Evolutionary conservation across 2,329 filamentous ascomycete genomes (phyloP).

Genomic region (Pseudogymnoascus sp.): DNA sequence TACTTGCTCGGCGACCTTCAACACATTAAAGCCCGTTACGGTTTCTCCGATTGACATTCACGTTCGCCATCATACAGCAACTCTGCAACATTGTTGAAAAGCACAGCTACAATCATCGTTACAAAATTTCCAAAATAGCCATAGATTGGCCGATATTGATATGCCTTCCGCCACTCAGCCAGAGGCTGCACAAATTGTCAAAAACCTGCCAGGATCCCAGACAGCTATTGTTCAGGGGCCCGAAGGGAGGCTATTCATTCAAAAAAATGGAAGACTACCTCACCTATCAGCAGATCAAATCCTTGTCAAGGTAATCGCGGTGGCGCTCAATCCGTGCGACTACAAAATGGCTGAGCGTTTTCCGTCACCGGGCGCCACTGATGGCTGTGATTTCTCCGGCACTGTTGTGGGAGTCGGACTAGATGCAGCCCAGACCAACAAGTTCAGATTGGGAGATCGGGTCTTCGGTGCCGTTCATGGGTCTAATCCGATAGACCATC

Average conservation of each 20-base stretch:
- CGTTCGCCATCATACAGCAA: not conserved
- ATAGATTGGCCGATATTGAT: not conserved
- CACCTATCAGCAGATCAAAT: constrained; percentile 14
- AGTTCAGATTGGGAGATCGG: constrained; percentile 18
- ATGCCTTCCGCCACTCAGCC: not conserved
- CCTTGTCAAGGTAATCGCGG: constrained; percentile 19
- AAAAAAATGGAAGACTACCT: not conserved
- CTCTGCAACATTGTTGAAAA: not conserved
- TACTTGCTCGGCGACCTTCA: not conserved
- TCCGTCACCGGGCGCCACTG: constrained; percentile 19
- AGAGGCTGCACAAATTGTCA: not conserved
- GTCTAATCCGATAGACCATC: not conserved
- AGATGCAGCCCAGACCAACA: constrained; percentile 11
- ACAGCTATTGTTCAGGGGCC: not conserved
- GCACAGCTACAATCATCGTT: not conserved
- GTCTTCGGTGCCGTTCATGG: constrained; percentile 21
- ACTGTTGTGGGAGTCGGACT: constrained; percentile 24
- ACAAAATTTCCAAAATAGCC: not conserved
- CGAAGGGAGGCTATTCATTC: not conserved
- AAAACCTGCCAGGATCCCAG: not conserved
- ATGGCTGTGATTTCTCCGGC: constrained; percentile 29
- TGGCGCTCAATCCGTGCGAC: constrained; percentile 29
- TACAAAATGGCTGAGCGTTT: constrained; percentile 25
- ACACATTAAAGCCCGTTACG: not conserved
- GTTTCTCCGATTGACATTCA: not conserved